phyloP scores from a whole-genome alignment of 1,139 yeast species.

The Saccharomyces hybrid region DNA sequence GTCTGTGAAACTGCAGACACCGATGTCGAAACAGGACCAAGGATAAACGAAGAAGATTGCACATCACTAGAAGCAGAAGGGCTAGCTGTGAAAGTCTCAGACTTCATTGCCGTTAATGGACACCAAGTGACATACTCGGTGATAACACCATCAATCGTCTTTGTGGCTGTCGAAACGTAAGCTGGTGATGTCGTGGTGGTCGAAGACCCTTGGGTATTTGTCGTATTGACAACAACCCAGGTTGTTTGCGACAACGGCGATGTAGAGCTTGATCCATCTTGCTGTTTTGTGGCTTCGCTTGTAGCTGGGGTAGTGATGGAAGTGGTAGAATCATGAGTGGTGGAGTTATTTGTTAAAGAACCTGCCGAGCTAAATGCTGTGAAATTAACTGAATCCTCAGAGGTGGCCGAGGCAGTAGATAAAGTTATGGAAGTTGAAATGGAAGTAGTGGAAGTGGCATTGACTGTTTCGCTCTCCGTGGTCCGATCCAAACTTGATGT shows the following conservation, averaged over 20 bases:
- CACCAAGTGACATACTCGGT: conserved; percentile 46
- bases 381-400: neutral
- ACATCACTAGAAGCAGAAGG: neutral
- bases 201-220: neutral
- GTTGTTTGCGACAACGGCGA: neutral
- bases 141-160: conserved; percentile 37
- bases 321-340: neutral
- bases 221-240: neutral
- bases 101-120: conserved; percentile 24
- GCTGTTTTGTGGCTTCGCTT: neutral
- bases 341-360: neutral
- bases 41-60: neutral
- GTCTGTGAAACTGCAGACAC: neutral
- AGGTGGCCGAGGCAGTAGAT: neutral
- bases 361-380: neutral
- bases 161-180: conserved; percentile 32
- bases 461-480: neutral
- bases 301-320: neutral
- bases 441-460: neutral
- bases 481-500: neutral
- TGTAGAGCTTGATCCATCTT: neutral
- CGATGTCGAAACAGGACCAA: neutral
- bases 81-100: neutral
- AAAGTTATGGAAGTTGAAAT: neutral
- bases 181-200: conserved; percentile 11